Evolutionary conservation across 495 filamentous ascomycete species (phyloP), one percentile per base, ranked within the genome.

Genomic region (Cryomyces minteri): DNA sequence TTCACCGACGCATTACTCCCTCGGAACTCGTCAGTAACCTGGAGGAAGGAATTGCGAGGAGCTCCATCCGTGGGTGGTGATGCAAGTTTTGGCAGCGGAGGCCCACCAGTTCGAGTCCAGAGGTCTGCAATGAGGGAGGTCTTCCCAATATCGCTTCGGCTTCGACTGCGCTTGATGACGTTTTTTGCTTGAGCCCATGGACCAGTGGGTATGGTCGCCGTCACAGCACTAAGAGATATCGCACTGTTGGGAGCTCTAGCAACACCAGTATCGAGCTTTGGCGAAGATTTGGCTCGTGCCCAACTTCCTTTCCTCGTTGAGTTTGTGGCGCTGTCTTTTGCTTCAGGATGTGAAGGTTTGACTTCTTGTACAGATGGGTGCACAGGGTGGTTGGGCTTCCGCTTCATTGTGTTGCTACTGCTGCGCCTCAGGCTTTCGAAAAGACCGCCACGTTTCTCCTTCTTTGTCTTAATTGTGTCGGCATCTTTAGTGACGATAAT

Each of bases 131-230:
- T 59, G n/a, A 54, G 52, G 33, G 48, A 44, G 11, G 52, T 45
- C 45, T 55, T 69, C 4, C 74, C 66, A 30, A 86, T 51, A 45
- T 94, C 87, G 50, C 84, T 90, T 55, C 72, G 79, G 64, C 82
- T 88, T 54, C 85, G 69, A 5, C 62, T 65, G 36, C 85, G 78
- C 39, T 64, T 71, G 41, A 79, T 67, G 7, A 67, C 55, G 42
- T 69, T 67, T 53, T 67, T 73, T 39, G 59, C 51, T 29, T 57
- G 51, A n/a, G 38, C 53, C 55, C 57, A 61, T 10, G 75, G 60
- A 29, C 61, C 49, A 32, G 50, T 61, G 32, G 75, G 52, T 41
- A 61, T 60, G 34, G 72, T 71, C 10, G 76, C 70, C 32, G 66
- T 68, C 1, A 67, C 56, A 11, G 73, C 40, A 36, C 50, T 56